A percentile compares a stretch with the other conserved stretches of the same genome.
phyloP scores from a whole-genome alignment of 2,329 filamentous ascomycete species.

The Shiraia sp. region DNA sequence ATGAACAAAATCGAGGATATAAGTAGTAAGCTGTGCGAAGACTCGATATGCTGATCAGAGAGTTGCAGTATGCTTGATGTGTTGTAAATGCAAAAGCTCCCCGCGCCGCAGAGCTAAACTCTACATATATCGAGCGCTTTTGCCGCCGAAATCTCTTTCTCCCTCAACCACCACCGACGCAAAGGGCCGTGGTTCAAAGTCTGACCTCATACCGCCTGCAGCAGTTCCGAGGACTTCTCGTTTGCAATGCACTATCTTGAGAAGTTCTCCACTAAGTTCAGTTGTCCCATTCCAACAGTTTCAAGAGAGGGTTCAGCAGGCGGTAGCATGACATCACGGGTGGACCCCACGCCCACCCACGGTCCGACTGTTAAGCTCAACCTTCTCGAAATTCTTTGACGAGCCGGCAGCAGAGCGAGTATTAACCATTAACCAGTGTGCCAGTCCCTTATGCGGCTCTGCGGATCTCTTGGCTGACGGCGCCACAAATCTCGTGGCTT shows the following conservation, averaged over 20 bases:
- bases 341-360: conserved; percentile 30
- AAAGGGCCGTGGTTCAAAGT: conserved; percentile 9
- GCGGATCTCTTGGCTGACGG: conserved; percentile 4
- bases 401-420: no score
- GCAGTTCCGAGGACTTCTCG: conserved; percentile 26
- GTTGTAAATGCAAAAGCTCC: no score
- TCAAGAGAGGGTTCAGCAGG: conserved; percentile 17
- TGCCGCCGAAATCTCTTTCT: conserved; percentile 6
- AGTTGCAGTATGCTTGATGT: no score
- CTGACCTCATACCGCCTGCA: conserved; percentile 12
- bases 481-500: conserved; percentile 7
- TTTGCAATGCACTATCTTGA: conserved; percentile 13
- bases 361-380: conserved; percentile 13
- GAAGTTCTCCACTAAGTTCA: conserved; percentile 21
- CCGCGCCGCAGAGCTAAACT: conserved; percentile 8
- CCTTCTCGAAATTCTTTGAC: conserved; percentile 11
- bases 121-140: conserved; percentile 1
- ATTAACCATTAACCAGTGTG: background rate
- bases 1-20: conserved; percentile 4
- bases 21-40: no score
- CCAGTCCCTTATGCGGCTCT: conserved; percentile 14
- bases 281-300: conserved; percentile 36
- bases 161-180: conserved; percentile 7
- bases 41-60: no score
- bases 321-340: conserved; percentile 33